Base-by-base conservation (phyloP, 768 basidiomycete genomes). In the Leccinum uliginosum region DNA sequence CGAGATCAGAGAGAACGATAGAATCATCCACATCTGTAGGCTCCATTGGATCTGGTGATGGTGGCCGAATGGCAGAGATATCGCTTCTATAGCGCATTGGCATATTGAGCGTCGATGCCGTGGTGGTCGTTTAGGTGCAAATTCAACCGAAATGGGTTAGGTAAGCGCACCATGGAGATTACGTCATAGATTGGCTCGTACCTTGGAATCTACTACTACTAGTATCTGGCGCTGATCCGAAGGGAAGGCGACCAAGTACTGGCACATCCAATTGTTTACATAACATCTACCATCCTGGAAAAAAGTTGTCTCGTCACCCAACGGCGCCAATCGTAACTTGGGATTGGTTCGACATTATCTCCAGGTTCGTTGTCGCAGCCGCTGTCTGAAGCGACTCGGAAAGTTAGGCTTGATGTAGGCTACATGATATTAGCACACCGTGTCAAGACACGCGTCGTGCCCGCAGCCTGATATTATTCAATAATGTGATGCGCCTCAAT, bases 1-100 rank as follows among this genome's bases (percentile, higher is more conserved):
- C 77, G 43, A 90, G 78, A 68, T 89, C 87, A 2, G 85, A 86
- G 46, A 89, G 79, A 19, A 88, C 81, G 55, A 90, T 85, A 30
- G 83, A 78, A 65, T 84, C 84, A 62, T 90, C 87, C 2, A 75
- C 78, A 57, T 87, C 84, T 35, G 75, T 74, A 26, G 70, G 74
- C 23, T 74, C 64, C 24, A 68, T 47, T 21, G 44, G 24, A 27
- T 70, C 70, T 47, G 58, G 54, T 23, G 56, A 54, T 21, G 21
- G 26, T 34, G 66, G 59, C 3, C 24, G 55, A 9, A 46, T 21
- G 6, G 59, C 57, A 11, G 55, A 49, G 21, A 62, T 47, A 32
- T 51, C 49, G 55, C 45, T 62, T 59, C 71, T 69, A 50, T 67
- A 73, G 50, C 64, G 67, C 56, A 73, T 67, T 23, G 70, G 70